Base-by-base conservation (phyloP, 345 rosid species). In the Bruguiera parviflora region DNA sequence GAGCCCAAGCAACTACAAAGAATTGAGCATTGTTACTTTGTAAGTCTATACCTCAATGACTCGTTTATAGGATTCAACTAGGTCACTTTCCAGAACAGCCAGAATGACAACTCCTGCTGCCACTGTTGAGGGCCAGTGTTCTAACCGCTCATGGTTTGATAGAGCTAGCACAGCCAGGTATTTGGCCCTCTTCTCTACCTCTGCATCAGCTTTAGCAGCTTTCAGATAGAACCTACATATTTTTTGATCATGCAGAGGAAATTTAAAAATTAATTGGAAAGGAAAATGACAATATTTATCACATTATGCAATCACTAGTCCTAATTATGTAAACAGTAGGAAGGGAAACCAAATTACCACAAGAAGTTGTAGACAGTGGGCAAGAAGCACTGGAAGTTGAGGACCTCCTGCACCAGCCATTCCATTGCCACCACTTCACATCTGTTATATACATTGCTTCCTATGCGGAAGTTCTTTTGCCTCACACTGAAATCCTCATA, bases 381-480 rank as follows among this genome's bases (percentile, higher is more conserved):
- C 68, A 87, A 65, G 80, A 84, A 84, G 79, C 96, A 94, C 59
- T 82, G 90, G 72, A 91, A 91, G 79, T 76, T 76, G 71, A 94
- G 97, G 68, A 90, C 90, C 85, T 94, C 96, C 80, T 85, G 96
- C 70, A 94, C 86, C 75, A 94, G 72, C 98, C 98, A 94, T 70
- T 91, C 98, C 98, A 94, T 89, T 75, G 96, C 97, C 61, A 91
- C 96, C 51, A 94, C 96, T 85, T 94, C 97, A 43, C 74, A 75
- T 74, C 89, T 79, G 80, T 86, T 81, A 76, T 85, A 89, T 65
- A 57, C 79, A 63, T 77, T 80, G 62, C 68, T 78, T 61, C 83
- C 89, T 53, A 92, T 59, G 72, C 43, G 52, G 84, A 88, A 88
- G 69, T 67, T 82, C 74, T 66, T 85, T 86, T 87, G 83, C 65